phyloP scores from a whole-genome alignment of 306 rosid species.

The Prunus mira region DNA sequence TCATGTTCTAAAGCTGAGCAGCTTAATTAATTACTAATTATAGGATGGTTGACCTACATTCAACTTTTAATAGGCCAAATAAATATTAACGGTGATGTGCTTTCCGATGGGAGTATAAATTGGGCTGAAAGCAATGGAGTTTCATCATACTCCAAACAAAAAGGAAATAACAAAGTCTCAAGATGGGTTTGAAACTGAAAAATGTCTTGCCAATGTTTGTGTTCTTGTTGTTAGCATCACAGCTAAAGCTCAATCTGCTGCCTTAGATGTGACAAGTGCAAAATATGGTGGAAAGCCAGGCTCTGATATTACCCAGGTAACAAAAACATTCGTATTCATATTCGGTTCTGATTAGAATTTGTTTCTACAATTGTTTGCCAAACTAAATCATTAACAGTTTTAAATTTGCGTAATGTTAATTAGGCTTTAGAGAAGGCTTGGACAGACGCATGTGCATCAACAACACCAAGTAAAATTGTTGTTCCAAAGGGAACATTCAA shows the following conservation, averaged over 20 bases:
- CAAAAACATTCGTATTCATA: too few species aligned
- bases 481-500: conserved; percentile 20
- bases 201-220: not conserved
- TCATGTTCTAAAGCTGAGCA: too few species aligned
- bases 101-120: not conserved
- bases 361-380: too few species aligned
- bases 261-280: conserved; percentile 8
- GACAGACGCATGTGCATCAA: conserved; percentile 35
- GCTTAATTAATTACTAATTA: too few species aligned
- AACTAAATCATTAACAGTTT: too few species aligned
- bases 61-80: not conserved
- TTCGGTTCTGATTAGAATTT: too few species aligned
- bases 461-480: conserved; percentile 20
- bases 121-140: not conserved
- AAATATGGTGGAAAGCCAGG: conserved; percentile 22
- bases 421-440: conserved; percentile 37
- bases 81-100: not conserved
- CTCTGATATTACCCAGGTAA: conserved; percentile 23
- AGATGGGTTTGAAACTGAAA: conserved; percentile 11
- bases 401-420: too few species aligned
- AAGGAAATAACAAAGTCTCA: not conserved
- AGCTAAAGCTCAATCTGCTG: not conserved
- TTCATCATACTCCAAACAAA: not conserved
- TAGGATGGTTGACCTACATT: too few species aligned
- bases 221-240: not conserved